Conservation (phyloP, 2,329 filamentous ascomycete genomes). For the Elsinoe australis region DNA sequence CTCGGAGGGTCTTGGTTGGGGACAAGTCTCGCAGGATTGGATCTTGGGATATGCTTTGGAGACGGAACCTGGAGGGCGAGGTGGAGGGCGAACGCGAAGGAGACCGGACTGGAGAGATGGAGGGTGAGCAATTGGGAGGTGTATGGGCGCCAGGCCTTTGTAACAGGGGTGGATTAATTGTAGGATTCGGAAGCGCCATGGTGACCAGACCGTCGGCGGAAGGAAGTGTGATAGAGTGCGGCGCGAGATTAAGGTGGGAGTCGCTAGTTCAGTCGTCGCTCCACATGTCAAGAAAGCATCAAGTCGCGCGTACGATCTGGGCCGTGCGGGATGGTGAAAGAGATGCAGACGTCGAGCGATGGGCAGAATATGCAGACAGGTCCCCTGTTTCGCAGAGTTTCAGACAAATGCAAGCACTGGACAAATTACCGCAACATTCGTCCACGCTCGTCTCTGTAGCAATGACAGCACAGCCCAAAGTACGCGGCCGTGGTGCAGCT, state of each 20-base stretch:
- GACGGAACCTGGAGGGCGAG: conserved; percentile 26
- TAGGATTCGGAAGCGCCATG: conserved; percentile 26
- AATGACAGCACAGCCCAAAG: not conserved
- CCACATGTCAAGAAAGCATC: conserved; percentile 1
- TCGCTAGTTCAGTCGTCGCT: conserved; percentile 9
- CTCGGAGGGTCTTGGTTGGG: conserved; percentile 53
- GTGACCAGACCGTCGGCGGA: conserved; percentile 12
- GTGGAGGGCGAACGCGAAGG: conserved; percentile 26
- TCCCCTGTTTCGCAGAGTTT: conserved; percentile 10
- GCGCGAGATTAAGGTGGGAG: conserved; percentile 10
- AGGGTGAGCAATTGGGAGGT: conserved; percentile 20
- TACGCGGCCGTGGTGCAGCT: not conserved
- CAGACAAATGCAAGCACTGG: conserved; percentile 8
- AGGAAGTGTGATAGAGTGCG: conserved; percentile 5
- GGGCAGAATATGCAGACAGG: not conserved
- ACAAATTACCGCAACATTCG: too few relatives aligned
- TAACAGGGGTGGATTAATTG: conserved; percentile 25
- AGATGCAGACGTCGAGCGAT: conserved; percentile 1
- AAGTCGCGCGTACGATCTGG: conserved; percentile 5
- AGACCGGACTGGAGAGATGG: conserved; percentile 20
- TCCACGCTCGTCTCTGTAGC: too few relatives aligned
- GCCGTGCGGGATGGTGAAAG: conserved; percentile 12
- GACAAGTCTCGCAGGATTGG: conserved; percentile 52
- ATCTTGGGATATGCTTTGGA: conserved; percentile 26
- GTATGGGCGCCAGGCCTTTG: conserved; percentile 5